A percentile compares a stretch with the other conserved stretches of the same genome.
Conservation (phyloP, 805 yeast species). For the Pichia membranifaciens region DNA sequence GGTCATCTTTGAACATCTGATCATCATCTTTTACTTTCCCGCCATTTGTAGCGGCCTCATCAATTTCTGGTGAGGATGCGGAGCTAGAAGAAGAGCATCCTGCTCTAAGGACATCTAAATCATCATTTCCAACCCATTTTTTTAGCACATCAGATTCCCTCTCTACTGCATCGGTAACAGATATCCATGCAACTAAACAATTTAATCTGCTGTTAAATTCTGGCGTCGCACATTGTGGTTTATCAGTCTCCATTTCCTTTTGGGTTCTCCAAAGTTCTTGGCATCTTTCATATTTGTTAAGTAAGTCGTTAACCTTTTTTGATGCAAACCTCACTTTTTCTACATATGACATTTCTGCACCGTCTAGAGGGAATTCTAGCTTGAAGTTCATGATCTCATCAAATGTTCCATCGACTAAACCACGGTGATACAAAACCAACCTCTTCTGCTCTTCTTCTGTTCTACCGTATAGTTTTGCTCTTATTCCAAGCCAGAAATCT, state of each 20-base stretch:
- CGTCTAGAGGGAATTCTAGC: conserved; percentile 37
- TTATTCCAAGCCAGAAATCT: conserved; percentile 80
- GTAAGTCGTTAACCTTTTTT: conserved; percentile 47
- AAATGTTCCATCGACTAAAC: conserved; percentile 65
- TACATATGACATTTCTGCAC: conserved; percentile 15
- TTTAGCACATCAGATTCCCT: conserved; percentile 55
- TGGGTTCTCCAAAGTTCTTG: conserved; percentile 75
- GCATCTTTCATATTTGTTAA: conserved; percentile 59
- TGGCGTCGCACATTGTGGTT: conserved; percentile 60
- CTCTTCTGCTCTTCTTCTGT: conserved; percentile 72
- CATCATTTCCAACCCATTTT: conserved; percentile 82
- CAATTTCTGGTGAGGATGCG: background rate
- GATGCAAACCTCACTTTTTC: conserved; percentile 32
- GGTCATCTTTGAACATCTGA: conserved; percentile 50
- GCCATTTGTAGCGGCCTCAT: background rate
- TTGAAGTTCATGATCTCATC: conserved; percentile 64
- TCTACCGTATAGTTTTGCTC: conserved; percentile 77
- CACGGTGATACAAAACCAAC: conserved; percentile 61
- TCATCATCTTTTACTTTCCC: conserved; percentile 9
- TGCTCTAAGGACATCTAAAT: conserved; percentile 53
- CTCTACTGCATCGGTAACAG: conserved; percentile 63
- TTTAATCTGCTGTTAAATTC: conserved; percentile 63
- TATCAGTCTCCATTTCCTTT: conserved; percentile 72
- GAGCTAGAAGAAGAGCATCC: background rate
- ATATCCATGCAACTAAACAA: conserved; percentile 79